Evolutionary conservation across 306 rosid genomes (phyloP).

Genomic region (Crotalaria pallida): DNA sequence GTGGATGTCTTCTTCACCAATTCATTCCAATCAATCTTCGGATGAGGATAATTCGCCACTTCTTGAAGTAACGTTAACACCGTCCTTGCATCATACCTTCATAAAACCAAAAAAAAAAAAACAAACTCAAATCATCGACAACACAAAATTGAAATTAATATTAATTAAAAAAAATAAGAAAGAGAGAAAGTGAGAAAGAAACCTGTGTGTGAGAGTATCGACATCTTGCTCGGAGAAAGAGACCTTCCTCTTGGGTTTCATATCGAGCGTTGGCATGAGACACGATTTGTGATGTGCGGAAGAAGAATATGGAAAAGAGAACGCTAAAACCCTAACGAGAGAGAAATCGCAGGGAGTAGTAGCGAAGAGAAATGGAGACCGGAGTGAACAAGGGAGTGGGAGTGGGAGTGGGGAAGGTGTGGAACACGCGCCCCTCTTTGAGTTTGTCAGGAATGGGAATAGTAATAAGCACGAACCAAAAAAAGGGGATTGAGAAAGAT

Average conservation of each 20-base stretch:
- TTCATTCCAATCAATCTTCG: conserved; percentile 72
- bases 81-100: conserved; percentile 52
- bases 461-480: no score
- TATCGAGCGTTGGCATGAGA: conserved; percentile 37
- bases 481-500: no score
- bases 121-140: neutral
- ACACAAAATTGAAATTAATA: neutral
- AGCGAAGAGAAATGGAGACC: no score
- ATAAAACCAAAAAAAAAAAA: neutral
- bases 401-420: no score
- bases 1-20: conserved; percentile 64
- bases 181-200: neutral
- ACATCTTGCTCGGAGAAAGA: conserved; percentile 46
- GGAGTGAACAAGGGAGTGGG: no score
- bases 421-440: no score
- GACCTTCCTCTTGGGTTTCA: conserved; percentile 34
- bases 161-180: neutral
- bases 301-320: neutral
- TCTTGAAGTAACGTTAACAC: conserved; percentile 71
- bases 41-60: conserved; percentile 35
- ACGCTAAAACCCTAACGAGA: conserved; percentile 22
- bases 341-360: no score
- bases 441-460: no score
- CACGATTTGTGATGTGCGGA: neutral
- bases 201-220: conserved; percentile 56